phyloP scores from a whole-genome alignment of 257 asterid genomes.

The Nyctanthes arbortristis region DNA sequence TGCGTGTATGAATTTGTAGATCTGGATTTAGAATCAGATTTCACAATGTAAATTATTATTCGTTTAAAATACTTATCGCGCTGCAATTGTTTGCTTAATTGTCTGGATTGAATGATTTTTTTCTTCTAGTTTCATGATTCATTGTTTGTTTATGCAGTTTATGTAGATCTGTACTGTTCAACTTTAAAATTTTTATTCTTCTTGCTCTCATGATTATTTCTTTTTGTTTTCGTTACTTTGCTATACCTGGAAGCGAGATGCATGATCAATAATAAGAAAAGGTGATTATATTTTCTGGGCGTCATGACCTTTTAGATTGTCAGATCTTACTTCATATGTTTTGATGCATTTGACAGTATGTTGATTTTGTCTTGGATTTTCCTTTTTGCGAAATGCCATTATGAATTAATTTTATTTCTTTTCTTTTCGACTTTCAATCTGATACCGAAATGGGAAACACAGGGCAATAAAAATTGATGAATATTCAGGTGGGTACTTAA shows the following conservation, averaged over 20 bases:
- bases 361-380: not conserved
- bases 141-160: too few relatives aligned
- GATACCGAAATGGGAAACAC: not conserved
- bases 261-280: too few relatives aligned
- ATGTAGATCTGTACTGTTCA: too few relatives aligned
- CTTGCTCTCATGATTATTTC: too few relatives aligned
- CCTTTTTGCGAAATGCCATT: not conserved
- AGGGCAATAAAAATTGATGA: too few relatives aligned
- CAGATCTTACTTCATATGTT: not conserved
- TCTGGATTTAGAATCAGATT: conserved; percentile 12
- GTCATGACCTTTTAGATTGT: not conserved
- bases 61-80: not conserved
- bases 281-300: not conserved
- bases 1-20: conserved; percentile 11
- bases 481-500: not conserved
- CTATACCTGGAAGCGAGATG: too few relatives aligned
- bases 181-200: too few relatives aligned
- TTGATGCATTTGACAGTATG: not conserved
- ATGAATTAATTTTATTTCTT: too few relatives aligned
- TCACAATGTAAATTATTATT: conserved; percentile 13
- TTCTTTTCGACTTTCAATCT: too few relatives aligned
- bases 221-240: not conserved
- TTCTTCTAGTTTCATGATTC: not conserved
- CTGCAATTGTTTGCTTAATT: not conserved
- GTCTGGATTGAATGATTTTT: conserved; percentile 13